Conservation (phyloP, 1,139 yeast species). For the Taiozyma sp. region DNA sequence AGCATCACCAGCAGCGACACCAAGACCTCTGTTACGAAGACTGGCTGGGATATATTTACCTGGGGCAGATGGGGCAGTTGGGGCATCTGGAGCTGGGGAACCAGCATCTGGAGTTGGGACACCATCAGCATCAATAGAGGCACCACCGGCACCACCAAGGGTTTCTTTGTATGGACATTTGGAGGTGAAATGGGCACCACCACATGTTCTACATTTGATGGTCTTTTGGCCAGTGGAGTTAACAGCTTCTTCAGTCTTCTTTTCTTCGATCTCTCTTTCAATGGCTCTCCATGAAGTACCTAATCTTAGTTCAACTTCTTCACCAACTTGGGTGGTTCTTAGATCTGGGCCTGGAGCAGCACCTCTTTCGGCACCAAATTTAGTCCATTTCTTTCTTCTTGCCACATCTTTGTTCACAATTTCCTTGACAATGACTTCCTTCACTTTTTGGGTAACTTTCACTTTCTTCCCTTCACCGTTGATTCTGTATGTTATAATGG, state of each 20-base stretch:
- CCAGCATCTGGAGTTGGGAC: constrained; percentile 23
- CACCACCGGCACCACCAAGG: constrained; percentile 49
- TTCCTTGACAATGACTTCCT: constrained; percentile 71
- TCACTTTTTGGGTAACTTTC: constrained; percentile 80
- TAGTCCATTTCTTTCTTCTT: constrained; percentile 64
- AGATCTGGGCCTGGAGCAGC: constrained; percentile 83
- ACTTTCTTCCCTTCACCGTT: constrained; percentile 81
- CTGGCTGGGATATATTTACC: constrained; percentile 76
- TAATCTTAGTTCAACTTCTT: constrained; percentile 64
- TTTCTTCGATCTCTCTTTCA: constrained; percentile 57
- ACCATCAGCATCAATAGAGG: constrained; percentile 30
- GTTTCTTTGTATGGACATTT: constrained; percentile 96
- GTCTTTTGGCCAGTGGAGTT: constrained; percentile 41
- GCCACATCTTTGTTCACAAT: constrained; percentile 77
- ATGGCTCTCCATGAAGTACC: constrained; percentile 71
- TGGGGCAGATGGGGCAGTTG: constrained; percentile 24
- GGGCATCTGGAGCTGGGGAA: constrained; percentile 24
- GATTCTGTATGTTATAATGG: constrained; percentile 72
- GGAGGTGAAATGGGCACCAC: constrained; percentile 89
- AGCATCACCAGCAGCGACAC: constrained; percentile 36
- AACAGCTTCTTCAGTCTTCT: constrained; percentile 48
- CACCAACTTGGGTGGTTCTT: constrained; percentile 86
- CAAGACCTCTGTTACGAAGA: constrained; percentile 57
- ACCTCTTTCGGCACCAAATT: constrained; percentile 79
- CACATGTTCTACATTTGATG: constrained; percentile 84